A percentile compares a stretch with the other conserved stretches of the same genome.
Evolutionary conservation across 225 moss, liverwort and hornwort species (phyloP).

Genomic region (Anthoceros angustus): DNA sequence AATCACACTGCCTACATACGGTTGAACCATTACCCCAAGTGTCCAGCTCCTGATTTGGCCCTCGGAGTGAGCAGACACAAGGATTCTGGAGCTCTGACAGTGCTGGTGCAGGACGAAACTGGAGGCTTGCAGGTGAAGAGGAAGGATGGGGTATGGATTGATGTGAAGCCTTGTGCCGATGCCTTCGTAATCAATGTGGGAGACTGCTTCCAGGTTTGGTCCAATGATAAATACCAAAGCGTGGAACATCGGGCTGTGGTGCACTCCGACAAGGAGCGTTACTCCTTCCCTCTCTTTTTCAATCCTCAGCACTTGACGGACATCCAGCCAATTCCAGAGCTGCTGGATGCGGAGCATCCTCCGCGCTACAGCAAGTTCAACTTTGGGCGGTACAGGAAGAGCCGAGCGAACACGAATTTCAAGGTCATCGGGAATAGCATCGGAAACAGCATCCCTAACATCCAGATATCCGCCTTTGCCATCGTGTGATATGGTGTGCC

Average conservation of each 20-base stretch:
- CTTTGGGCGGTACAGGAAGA: constrained; percentile 25
- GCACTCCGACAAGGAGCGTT: constrained; percentile 33
- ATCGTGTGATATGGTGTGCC: constrained; percentile 7
- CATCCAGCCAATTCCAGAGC: constrained; percentile 28
- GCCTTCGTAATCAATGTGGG: constrained; percentile 70
- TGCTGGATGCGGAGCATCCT: constrained; percentile 24
- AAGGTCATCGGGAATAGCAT: constrained; percentile 4
- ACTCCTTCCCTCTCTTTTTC: constrained; percentile 46
- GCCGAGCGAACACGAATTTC: constrained; percentile 19
- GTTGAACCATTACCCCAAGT: constrained; percentile 62
- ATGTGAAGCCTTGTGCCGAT: constrained; percentile 42
- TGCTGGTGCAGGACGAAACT: constrained; percentile 74
- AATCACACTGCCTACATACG: constrained; percentile 29
- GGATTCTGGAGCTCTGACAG: constrained; percentile 58
- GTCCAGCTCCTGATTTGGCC: constrained; percentile 50
- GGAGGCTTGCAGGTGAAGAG: constrained; percentile 68
- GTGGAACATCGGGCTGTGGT: constrained; percentile 54
- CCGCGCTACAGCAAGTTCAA: constrained; percentile 30
- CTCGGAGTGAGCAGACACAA: constrained; percentile 82
- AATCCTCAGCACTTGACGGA: constrained; percentile 25
- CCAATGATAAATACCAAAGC: constrained; percentile 43
- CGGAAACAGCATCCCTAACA: constrained; percentile 13
- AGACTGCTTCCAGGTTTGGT: constrained; percentile 63
- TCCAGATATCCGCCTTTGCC: constrained; percentile 34
- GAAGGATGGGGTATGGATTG: constrained; percentile 59